phyloP scores from a whole-genome alignment of 495 filamentous ascomycete species.

The Penicillium taxi region DNA sequence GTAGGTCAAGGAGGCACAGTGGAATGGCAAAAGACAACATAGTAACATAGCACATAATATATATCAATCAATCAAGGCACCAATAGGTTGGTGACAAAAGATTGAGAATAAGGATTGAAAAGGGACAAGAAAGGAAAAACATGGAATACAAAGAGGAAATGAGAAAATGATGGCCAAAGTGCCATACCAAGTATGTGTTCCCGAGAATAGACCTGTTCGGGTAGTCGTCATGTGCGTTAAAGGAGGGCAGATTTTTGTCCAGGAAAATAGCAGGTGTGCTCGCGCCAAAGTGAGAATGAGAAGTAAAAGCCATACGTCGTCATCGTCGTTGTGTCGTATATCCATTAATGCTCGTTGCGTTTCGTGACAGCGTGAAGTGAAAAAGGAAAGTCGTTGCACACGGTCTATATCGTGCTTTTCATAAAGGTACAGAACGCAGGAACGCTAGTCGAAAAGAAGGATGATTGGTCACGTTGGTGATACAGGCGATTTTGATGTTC shows the following conservation, averaged over 20 bases:
- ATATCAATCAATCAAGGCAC: no score
- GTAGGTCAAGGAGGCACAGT: no score
- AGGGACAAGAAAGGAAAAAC: constrained; percentile 4
- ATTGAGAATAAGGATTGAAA: neutral
- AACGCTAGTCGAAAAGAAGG: constrained; percentile 1
- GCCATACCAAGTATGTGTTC: constrained; percentile 1
- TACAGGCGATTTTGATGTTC: constrained; percentile 1
- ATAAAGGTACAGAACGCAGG: constrained; percentile 3
- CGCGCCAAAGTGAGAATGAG: constrained; percentile 15
- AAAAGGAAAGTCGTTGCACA: constrained; percentile 9
- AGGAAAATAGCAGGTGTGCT: constrained; percentile 6
- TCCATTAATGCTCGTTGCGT: constrained; percentile 20
- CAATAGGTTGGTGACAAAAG: no score
- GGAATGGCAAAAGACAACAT: no score
- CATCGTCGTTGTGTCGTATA: constrained; percentile 17
- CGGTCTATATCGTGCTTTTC: constrained; percentile 13
- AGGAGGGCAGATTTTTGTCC: constrained; percentile 4
- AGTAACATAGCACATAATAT: no score
- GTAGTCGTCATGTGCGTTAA: constrained; percentile 15
- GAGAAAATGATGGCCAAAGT: constrained; percentile 4
- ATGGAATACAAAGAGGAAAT: neutral
- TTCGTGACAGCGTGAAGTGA: constrained; percentile 17
- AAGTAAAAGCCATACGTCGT: constrained; percentile 7
- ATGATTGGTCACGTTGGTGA: neutral
- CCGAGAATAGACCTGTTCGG: constrained; percentile 8